Evolutionary conservation across 139 green algal genomes (phyloP), one percentile per base, ranked within the genome.

Genomic region (Asterochloris erici): DNA sequence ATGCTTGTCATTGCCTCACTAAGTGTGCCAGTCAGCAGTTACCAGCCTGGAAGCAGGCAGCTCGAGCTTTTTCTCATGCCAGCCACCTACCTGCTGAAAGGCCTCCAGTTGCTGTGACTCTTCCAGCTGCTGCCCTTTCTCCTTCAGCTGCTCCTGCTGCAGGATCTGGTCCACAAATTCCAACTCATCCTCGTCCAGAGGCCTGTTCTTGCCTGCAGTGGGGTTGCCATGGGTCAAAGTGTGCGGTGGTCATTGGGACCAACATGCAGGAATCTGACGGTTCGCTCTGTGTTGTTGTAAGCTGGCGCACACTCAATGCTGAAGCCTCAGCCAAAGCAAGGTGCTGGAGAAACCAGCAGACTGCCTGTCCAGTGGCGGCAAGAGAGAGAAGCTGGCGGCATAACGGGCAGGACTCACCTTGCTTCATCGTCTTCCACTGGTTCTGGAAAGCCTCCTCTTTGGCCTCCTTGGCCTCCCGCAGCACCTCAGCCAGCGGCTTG

Each of bases 401-500:
- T 16, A 26, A 14, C 19, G 17, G 26, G 38, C 61, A 71, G 1
- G 23, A 12, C 14, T 64, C 29, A 89, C 83, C 89, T 79, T 79
- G 83, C 85, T 98, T 98, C 93, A 98, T 98, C 61, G 84, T 76
- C 78, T 89, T 92, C 94, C 94, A 96, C 61, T 88, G 76, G 16
- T 94, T 91, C 74, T 93, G 86, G 77, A 96, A 96, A 10, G 85
- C 90, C 19, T 86, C 87, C 26, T 98, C 89, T 84, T 97, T 98
- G 19, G 82, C 85, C 68, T 94, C 88, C 84, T 95, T 95, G 21
- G 87, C 84, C 80, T 96, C 93, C 15, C 79, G 26, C 75, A 98
- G 83, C 14, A 95, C 84, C 83, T 96, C 86, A 11, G 84, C 91
- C 29, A 97, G 86, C 9, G 93, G 90, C 85, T 94, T 95, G 84